Evolutionary conservation across 2,329 filamentous ascomycete genomes (phyloP), one percentile per base, ranked within the genome.

Genomic region (Curvularia eragrostidis): DNA sequence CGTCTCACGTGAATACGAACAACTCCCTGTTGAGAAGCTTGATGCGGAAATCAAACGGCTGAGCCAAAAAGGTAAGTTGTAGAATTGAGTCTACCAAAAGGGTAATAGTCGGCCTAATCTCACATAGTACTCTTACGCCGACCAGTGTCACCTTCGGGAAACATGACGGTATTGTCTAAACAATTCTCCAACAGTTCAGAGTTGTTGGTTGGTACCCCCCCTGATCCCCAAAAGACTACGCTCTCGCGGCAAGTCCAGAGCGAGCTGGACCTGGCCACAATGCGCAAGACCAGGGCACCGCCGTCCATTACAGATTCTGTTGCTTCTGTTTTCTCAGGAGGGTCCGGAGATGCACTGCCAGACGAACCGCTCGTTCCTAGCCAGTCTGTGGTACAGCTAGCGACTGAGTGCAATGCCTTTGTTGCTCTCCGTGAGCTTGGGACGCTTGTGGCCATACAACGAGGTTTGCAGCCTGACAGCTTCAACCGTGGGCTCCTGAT

Each of bases 131-230:
- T 68, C 38, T 52, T 71, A 3, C 65, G 67, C 24, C 71, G 73
- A 41, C 65, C 71, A 3, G 54, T 58, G 5, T 80, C 78, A 7
- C 77, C 78, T 3, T 79, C 78, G 2, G 65, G 62, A 13, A 70
- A 71, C 41, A 80, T 80, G 77, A 65, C 64, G 23, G 69, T 69
- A 39, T 62, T 80, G 10, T 81, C 79, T 5, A 68, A 70, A 54
- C 73, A 73, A n/a, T 66, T 81, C 13, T 71, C 70, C 3, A 62
- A 59, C 3, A 52, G 64, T 30, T 55, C 68, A 23, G 63, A 70
- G 9, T 55, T 79, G 3, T 66, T 67, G 9, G 67, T 77, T 9
- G 76, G 73, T 2, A 74, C 73, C 15, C 75, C 73, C 12, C 73
- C 76, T 5, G 55, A 43, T 2, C 28, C 48, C 1, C 54, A 57